Base-by-base conservation (phyloP, 2,329 filamentous ascomycete species). In the Anthostomella pinea region DNA sequence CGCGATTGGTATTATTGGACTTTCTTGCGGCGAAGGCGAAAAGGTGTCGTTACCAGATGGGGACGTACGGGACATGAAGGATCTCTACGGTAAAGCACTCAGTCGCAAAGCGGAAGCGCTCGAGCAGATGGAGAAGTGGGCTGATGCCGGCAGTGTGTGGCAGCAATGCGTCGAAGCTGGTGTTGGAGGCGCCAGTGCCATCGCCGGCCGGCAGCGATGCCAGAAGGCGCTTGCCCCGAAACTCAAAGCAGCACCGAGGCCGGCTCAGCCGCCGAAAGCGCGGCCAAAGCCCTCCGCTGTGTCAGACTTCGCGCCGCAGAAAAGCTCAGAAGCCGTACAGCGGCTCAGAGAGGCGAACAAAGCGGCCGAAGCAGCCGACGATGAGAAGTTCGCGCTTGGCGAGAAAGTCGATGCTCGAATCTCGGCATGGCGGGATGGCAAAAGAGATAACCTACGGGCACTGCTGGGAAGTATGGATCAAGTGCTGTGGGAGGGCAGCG, bases 71-170 rank as follows among this genome's bases (percentile, higher is more conserved):
- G 84, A 91, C 30, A 95, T 98, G 87, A 85, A 80, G 46, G 90
- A 95, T 13, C 86, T 95, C 45, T 97, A 85, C 57, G 90, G 88
- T 35, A 98, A 97, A 63, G 91, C 91, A 0, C 68, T 97, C 19
- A 91, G 87, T 66, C 84, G 93, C 35, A 97, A 97, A 68, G 93
- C 93, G 1, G 93, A 98, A 65, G 93, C 89, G 1, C 72, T 97
- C 6, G 93, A 98, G 62, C 85, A 95, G 57, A 84, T 98, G 72
- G 93, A 98, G 66, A 87, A 85, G 58, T 98, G 91, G 91, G 66
- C 69, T 3, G 91, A 97, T 33, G 93, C 93, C 2, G 81, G 80
- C 0, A 67, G 71, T 2, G 81, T 86, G 1, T 98, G 93, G 93
- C 81, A 83, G 53, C 68, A 77, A 36, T 90, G 87, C 21, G 85